A percentile compares a stretch with the other conserved stretches of the same genome.
Conservation (phyloP, 208 protist genomes). For the Strigomonas culicis region DNA sequence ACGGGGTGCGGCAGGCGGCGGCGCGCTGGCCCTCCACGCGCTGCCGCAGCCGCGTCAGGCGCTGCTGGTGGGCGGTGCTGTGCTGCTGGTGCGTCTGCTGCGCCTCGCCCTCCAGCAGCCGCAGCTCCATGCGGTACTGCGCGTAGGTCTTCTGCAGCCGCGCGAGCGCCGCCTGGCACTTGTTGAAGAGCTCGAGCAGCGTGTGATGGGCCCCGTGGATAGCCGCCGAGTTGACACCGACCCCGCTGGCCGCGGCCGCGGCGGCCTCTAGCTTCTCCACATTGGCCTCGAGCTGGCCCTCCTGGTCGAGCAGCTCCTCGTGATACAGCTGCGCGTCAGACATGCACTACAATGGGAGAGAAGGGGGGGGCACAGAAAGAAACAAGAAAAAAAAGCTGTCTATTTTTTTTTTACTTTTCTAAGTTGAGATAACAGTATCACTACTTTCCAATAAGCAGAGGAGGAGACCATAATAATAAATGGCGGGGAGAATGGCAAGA, state of each 20-base stretch:
- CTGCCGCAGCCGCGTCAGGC: conserved; percentile 19
- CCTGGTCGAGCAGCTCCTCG: conserved; percentile 54
- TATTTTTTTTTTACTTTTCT: conserved; percentile 7
- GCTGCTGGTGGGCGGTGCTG: conserved; percentile 19
- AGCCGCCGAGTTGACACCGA: neutral
- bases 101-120: conserved; percentile 42
- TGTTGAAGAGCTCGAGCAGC: neutral
- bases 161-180: conserved; percentile 13
- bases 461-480: neutral
- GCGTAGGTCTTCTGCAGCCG: conserved; percentile 40
- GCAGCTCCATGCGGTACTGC: conserved; percentile 59
- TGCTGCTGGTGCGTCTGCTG: conserved; percentile 15
- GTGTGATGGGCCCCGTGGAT: neutral
- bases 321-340: conserved; percentile 51
- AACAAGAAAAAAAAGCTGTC: conserved; percentile 12
- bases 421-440: neutral
- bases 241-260: neutral
- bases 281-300: conserved; percentile 36
- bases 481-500: neutral
- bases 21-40: conserved; percentile 14
- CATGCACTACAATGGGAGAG: conserved; percentile 15
- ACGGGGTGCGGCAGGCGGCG: neutral
- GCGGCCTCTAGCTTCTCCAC: conserved; percentile 12
- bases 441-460: neutral
- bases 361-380: conserved; percentile 16